Conservation (phyloP, 2,329 filamentous ascomycete species). For the Falciphora oryzae region DNA sequence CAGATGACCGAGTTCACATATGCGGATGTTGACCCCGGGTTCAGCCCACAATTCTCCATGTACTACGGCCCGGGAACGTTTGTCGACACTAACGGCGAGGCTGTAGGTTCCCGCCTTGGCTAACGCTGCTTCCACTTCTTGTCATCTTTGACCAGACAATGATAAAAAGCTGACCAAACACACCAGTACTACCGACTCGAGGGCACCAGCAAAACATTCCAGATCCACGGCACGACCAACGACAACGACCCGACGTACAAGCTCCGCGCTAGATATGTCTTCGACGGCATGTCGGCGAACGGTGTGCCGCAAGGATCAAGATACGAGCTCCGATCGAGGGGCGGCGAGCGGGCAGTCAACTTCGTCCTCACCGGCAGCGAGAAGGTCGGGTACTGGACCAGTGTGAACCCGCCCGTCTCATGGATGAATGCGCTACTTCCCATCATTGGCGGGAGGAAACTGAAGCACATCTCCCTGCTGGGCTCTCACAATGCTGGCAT, state of each 20-base stretch:
- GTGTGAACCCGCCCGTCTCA: slow-evolving; percentile 9
- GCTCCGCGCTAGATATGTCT: slow-evolving; percentile 11
- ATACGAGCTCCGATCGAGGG: slow-evolving; percentile 9
- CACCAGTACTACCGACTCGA: slow-evolving; percentile 11
- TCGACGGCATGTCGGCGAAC: slow-evolving; percentile 12
- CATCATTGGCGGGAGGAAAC: slow-evolving; percentile 23
- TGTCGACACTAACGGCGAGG: slow-evolving; percentile 14
- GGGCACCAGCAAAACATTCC: slow-evolving; percentile 13
- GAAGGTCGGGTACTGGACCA: slow-evolving; percentile 15
- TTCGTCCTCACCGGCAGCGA: slow-evolving; percentile 18
- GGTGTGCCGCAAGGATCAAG: not conserved
- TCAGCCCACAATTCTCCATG: slow-evolving; percentile 7
- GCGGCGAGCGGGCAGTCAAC: slow-evolving; percentile 9
- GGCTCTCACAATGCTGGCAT: slow-evolving; percentile 38
- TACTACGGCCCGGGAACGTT: slow-evolving; percentile 9
- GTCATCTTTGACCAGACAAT: not conserved
- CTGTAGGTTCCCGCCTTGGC: not conserved
- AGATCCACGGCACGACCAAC: slow-evolving; percentile 12
- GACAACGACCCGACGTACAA: slow-evolving; percentile 8
- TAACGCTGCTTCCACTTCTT: not conserved
- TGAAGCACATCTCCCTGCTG: slow-evolving; percentile 36
- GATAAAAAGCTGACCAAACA: not conserved
- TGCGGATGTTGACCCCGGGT: slow-evolving; percentile 8
- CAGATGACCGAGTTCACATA: slow-evolving; percentile 9
- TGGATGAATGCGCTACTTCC: slow-evolving; percentile 17